phyloP scores from a whole-genome alignment of 768 basidiomycete species.

The Suillus placidus region DNA sequence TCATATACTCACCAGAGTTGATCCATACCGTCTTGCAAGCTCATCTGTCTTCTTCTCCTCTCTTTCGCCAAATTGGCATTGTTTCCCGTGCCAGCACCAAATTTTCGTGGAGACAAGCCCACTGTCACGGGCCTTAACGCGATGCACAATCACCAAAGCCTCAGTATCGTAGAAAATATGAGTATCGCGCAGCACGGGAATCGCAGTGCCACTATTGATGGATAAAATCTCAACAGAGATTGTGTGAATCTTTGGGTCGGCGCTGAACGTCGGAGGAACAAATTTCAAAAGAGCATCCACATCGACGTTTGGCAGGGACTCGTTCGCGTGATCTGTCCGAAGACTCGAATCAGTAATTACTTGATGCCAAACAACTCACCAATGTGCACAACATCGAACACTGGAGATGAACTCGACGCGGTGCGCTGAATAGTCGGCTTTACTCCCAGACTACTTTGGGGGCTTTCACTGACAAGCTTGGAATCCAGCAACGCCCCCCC shows the following conservation, averaged over 20 bases:
- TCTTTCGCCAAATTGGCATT: conserved; percentile 51
- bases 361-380: conserved; percentile 27
- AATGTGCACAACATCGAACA: conserved; percentile 32
- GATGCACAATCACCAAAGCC: conserved; percentile 66
- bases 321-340: conserved; percentile 42
- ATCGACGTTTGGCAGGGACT: conserved; percentile 51
- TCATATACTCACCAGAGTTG: conserved; percentile 50
- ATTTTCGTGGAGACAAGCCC: conserved; percentile 70
- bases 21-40: conserved; percentile 73
- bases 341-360: conserved; percentile 5
- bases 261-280: conserved; percentile 23
- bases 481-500: conserved; percentile 11
- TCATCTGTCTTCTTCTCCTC: conserved; percentile 73
- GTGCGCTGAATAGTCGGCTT: conserved; percentile 1
- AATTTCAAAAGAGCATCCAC: conserved; percentile 48
- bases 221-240: conserved; percentile 77
- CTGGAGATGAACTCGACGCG: conserved; percentile 1
- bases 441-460: conserved; percentile 14
- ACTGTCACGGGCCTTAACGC: conserved; percentile 63
- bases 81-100: conserved; percentile 77
- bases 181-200: conserved; percentile 45
- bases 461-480: conserved; percentile 17
- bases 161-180: conserved; percentile 77
- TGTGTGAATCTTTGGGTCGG: conserved; percentile 45
- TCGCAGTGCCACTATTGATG: conserved; percentile 54